Evolutionary conservation across 2,329 filamentous ascomycete species (phyloP).

Genomic region (Microsporum canis): DNA sequence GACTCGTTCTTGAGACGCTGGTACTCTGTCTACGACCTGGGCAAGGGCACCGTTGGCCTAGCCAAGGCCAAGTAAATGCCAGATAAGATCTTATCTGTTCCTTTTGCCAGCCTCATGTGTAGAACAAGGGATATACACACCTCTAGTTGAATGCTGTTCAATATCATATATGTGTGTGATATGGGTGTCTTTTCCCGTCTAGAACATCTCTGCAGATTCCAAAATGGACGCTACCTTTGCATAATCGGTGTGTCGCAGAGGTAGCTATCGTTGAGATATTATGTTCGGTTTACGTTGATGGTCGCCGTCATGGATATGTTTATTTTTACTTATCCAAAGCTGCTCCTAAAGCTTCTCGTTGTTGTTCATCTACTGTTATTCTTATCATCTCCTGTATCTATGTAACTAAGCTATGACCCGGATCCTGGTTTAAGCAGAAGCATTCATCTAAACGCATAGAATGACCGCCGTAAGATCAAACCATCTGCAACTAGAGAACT

Average conservation of each 20-base stretch:
- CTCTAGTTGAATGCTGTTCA: background rate
- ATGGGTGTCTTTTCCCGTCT: background rate
- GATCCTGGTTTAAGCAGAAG: background rate
- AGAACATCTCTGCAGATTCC: background rate
- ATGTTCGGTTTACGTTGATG: background rate
- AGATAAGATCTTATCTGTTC: background rate
- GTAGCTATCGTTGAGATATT: background rate
- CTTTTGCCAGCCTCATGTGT: background rate
- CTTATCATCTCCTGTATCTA: background rate
- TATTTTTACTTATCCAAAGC: background rate
- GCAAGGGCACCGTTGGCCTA: conserved; percentile 76
- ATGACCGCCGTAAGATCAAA: background rate
- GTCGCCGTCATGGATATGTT: background rate
- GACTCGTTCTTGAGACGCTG: conserved; percentile 45
- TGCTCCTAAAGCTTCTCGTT: background rate
- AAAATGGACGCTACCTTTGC: background rate
- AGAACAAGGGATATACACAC: background rate
- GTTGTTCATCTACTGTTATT: background rate
- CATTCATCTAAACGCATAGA: background rate
- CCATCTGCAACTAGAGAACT: background rate
- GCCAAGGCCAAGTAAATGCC: conserved; percentile 45
- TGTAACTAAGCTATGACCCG: background rate
- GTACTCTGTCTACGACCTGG: conserved; percentile 94
- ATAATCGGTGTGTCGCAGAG: background rate
- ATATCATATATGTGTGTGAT: background rate